Base-by-base conservation (phyloP, 2,329 filamentous ascomycete species). In the Alternaria brassicicola region DNA sequence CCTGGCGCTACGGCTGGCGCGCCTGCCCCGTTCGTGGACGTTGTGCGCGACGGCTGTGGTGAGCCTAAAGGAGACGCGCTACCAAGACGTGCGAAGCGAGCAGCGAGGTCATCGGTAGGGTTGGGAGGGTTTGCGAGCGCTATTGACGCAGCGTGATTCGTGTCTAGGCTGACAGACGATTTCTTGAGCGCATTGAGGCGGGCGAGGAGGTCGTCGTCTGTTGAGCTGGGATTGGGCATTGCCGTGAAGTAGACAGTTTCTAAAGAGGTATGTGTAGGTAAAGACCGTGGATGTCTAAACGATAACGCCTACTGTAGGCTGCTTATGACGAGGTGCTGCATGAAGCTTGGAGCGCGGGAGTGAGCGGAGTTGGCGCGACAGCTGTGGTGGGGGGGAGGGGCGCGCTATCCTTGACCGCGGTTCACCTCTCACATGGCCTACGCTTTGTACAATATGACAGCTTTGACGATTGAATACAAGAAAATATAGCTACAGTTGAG, bases 111-210 rank as follows among this genome's bases (percentile, higher is more conserved):
- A 36, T 76, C 66, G 36, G 69, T 62, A 38, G 67, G 64, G 15
- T 65, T 57, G 6, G 64, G 58, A 15, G 65, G 52, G 17, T 15
- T 46, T 15, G 43, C 28, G 3, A 54, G 42, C 6, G 60, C 53
- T 56, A 64, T 65, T 6, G 72, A 73, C 19, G 63, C 59, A 25
- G 31, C 59, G 25, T 59, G 62, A 25, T 62, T 66, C 17, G 65
- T 68, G 15, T 71, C 63, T 17, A 82, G 67, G 49, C 63, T 76
- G 19, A 82, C 72, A 26, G 68, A 74, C 1, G 79, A 78, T 41
- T 78, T 77, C 64, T 81, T 82, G 46, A 83, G 74, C 13, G 81
- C 81, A 61, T 83, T 82, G 33, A 83, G 74, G 47, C 81, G 78
- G 19, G 81, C 79, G 53, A 83, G 78, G 19, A 83, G 78, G 55